A percentile compares a stretch with the other conserved stretches of the same genome.
These are phyloP conservation scores for Schwanniomyces yamadae DNA, from an alignment of 805 yeast species.

Conservation along the genomic window DNA sequence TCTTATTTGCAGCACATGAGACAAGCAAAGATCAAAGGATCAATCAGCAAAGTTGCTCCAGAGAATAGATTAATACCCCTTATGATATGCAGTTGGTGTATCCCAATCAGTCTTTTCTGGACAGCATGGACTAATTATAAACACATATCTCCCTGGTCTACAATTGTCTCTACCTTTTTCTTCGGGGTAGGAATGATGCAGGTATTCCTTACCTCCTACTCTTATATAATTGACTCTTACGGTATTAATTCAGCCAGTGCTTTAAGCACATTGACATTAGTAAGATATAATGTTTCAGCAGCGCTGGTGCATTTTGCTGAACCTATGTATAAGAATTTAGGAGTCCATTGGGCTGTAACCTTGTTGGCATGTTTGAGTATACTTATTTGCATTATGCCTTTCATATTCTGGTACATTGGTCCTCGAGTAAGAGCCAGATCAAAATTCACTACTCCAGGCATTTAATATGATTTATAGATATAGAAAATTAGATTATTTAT, in stretches of 20 bases:
- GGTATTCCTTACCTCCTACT: constrained; percentile 4
- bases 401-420: constrained; percentile 63
- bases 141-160: constrained; percentile 5
- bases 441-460: no score
- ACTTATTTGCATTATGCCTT: constrained; percentile 73
- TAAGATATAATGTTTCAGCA: constrained; percentile 4
- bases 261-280: constrained; percentile 4
- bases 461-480: no score
- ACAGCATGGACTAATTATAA: constrained; percentile 55
- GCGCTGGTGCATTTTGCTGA: constrained; percentile 34
- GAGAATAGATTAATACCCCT: constrained; percentile 3
- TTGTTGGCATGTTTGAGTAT: constrained; percentile 53
- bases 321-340: constrained; percentile 47
- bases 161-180: constrained; percentile 3
- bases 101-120: constrained; percentile 73
- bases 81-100: constrained; percentile 5
- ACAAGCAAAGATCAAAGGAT: neutral
- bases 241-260: constrained; percentile 6
- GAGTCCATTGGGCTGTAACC: constrained; percentile 54
- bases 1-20: neutral
- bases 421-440: constrained; percentile 54
- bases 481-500: no score
- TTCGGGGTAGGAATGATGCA: constrained; percentile 6
- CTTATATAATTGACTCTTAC: constrained; percentile 5
- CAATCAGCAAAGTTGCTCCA: neutral